Evolutionary conservation across 169 alveolate genomes (phyloP).

Genomic region (Theileria equi): DNA sequence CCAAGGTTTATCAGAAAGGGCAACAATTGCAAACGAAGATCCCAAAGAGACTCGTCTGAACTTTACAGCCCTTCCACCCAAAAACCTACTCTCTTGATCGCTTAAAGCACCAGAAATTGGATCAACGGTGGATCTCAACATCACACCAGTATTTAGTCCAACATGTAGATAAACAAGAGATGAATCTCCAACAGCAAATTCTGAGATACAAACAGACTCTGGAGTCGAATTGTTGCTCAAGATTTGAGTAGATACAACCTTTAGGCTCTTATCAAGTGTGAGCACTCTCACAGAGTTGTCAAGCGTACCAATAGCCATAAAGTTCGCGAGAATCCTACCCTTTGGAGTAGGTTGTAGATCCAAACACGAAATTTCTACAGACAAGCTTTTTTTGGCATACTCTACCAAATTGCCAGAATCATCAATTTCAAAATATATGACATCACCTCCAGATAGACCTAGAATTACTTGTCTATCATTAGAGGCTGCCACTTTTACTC

Average conservation of each 20-base stretch:
- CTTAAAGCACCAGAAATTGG: slow-evolving; percentile 91
- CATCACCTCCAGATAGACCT: slow-evolving; percentile 87
- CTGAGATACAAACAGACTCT: slow-evolving; percentile 69
- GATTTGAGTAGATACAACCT: slow-evolving; percentile 87
- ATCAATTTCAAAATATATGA: slow-evolving; percentile 91
- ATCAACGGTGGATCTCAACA: slow-evolving; percentile 91
- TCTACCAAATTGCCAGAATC: slow-evolving; percentile 83
- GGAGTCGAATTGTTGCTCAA: slow-evolving; percentile 86
- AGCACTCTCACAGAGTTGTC: slow-evolving; percentile 92
- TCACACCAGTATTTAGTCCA: slow-evolving; percentile 95
- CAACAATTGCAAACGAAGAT: slow-evolving; percentile 78
- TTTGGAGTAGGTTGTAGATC: slow-evolving; percentile 87
- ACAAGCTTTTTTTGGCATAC: slow-evolving; percentile 73
- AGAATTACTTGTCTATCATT: slow-evolving; percentile 89
- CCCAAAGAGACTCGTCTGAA: slow-evolving; percentile 77
- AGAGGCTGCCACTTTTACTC: slow-evolving; percentile 87
- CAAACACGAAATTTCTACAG: slow-evolving; percentile 85
- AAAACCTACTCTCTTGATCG: slow-evolving; percentile 90
- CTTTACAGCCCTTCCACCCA: slow-evolving; percentile 93
- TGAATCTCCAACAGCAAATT: slow-evolving; percentile 17
- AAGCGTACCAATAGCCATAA: slow-evolving; percentile 91
- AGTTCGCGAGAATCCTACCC: slow-evolving; percentile 88
- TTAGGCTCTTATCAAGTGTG: slow-evolving; percentile 87
- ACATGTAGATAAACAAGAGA: slow-evolving; percentile 85
- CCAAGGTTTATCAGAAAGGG: slow-evolving; percentile 84